Evolutionary conservation across 1,284 basidiomycete species (phyloP).

Genomic region (Marasmius sp.): DNA sequence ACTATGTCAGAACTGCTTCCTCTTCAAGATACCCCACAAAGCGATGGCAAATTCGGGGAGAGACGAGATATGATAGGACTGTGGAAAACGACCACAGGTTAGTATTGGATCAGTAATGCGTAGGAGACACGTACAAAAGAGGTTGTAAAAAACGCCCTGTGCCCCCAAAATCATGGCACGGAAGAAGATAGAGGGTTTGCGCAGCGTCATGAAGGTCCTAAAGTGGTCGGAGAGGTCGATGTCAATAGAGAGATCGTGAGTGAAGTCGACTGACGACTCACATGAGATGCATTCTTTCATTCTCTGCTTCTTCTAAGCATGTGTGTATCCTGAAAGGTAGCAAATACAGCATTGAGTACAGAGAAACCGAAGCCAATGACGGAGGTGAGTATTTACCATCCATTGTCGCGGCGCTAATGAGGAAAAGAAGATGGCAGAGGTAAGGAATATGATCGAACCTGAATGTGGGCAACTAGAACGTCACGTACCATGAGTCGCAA

Average conservation of each 20-base stretch:
- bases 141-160: constrained; percentile 90
- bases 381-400: constrained; percentile 54
- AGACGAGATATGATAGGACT: constrained; percentile 83
- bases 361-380: neutral
- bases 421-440: neutral
- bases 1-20: constrained; percentile 92
- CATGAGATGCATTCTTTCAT: constrained; percentile 95
- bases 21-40: constrained; percentile 94
- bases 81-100: constrained; percentile 13
- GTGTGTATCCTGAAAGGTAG: constrained; percentile 61
- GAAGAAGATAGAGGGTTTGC: constrained; percentile 78
- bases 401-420: constrained; percentile 78
- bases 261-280: constrained; percentile 26
- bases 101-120: constrained; percentile 10
- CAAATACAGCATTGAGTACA: constrained; percentile 29
- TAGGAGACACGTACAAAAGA: constrained; percentile 66
- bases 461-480: constrained; percentile 2
- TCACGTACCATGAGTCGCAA: constrained; percentile 73
- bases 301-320: constrained; percentile 90
- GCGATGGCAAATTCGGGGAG: constrained; percentile 85
- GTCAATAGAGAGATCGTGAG: neutral
- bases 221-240: constrained; percentile 14
- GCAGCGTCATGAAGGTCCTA: constrained; percentile 88
- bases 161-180: constrained; percentile 81
- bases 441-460: constrained; percentile 7